Percentiles rank a stretch among this genome's conserved stretches.
These are phyloP conservation scores for Penicillium italicum DNA, from an alignment of 2,329 filamentous ascomycete species.

Conservation along the genomic window DNA sequence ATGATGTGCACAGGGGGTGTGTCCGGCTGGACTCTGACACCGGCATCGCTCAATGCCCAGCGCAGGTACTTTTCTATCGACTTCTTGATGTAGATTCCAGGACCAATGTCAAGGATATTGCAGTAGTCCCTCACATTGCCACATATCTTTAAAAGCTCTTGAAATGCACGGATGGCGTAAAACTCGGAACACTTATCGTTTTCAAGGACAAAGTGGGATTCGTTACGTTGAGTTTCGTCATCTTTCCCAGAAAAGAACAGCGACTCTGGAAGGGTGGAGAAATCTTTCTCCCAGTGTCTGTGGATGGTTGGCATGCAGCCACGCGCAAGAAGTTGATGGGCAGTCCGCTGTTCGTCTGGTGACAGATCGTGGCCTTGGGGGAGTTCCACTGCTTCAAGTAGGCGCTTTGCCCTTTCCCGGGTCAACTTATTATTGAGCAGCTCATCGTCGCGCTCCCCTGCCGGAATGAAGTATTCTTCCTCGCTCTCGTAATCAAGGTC, in stretches of 20 bases:
- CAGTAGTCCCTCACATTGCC: slow-evolving; percentile 50
- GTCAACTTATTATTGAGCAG: slow-evolving; percentile 29
- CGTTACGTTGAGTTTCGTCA: slow-evolving; percentile 20
- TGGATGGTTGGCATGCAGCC: slow-evolving; percentile 57
- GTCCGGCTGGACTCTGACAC: slow-evolving; percentile 34
- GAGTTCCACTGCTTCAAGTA: slow-evolving; percentile 39
- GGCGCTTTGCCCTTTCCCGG: slow-evolving; percentile 32
- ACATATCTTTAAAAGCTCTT: slow-evolving; percentile 50
- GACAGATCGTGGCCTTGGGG: slow-evolving; percentile 47
- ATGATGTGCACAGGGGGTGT: slow-evolving; percentile 47
- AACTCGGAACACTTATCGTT: slow-evolving; percentile 43
- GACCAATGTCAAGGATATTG: slow-evolving; percentile 35
- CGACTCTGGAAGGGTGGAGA: slow-evolving; percentile 51
- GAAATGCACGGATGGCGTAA: slow-evolving; percentile 51
- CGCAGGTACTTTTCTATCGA: slow-evolving; percentile 49
- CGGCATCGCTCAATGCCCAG: slow-evolving; percentile 53
- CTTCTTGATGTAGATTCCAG: slow-evolving; percentile 38
- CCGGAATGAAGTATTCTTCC: slow-evolving; percentile 10
- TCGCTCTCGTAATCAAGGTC: slow-evolving; percentile 11
- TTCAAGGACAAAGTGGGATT: slow-evolving; percentile 47
- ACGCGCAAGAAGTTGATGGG: slow-evolving; percentile 53
- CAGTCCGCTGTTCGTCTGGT: slow-evolving; percentile 49
- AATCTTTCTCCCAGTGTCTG: slow-evolving; percentile 51
- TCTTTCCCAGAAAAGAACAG: slow-evolving; percentile 44
- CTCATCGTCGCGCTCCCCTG: slow-evolving; percentile 22